phyloP scores from a whole-genome alignment of 768 basidiomycete genomes.

The Leccinum barrowsii region DNA sequence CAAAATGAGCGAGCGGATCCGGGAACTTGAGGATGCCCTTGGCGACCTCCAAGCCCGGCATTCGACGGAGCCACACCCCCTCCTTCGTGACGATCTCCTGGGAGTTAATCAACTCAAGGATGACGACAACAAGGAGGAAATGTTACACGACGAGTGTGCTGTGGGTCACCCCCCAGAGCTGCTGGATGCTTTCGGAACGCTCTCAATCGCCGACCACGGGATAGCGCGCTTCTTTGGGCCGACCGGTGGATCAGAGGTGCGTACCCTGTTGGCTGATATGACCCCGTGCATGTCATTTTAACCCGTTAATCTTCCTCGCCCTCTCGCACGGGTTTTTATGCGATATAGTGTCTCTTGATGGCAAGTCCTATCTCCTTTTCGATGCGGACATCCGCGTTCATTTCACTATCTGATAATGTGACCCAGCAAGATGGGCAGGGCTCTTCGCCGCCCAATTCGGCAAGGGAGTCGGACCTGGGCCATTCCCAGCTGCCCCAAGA shows the following conservation, averaged over 20 bases:
- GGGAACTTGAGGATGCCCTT: slow-evolving; percentile 61
- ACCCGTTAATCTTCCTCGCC: background rate
- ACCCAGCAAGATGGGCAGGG: slow-evolving; percentile 10
- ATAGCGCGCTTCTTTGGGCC: slow-evolving; percentile 64
- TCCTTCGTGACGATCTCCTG: slow-evolving; percentile 54
- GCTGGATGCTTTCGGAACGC: slow-evolving; percentile 56
- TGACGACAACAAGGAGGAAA: slow-evolving; percentile 13
- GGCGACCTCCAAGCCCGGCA: slow-evolving; percentile 45
- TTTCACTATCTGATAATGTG: slow-evolving; percentile 21
- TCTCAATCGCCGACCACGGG: slow-evolving; percentile 58
- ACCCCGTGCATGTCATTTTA: slow-evolving; percentile 1
- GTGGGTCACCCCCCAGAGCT: slow-evolving; percentile 36
- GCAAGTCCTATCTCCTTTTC: slow-evolving; percentile 16
- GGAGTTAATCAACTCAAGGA: slow-evolving; percentile 29
- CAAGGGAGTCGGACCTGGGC: slow-evolving; percentile 19
- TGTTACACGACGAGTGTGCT: slow-evolving; percentile 25
- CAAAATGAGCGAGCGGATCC: slow-evolving; percentile 50
- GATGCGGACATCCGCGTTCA: slow-evolving; percentile 3
- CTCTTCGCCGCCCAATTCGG: slow-evolving; percentile 25
- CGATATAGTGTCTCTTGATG: slow-evolving; percentile 32
- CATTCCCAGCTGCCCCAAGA: slow-evolving; percentile 31
- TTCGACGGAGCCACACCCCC: slow-evolving; percentile 55
- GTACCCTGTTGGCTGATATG: slow-evolving; percentile 17
- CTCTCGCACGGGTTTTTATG: slow-evolving; percentile 1
- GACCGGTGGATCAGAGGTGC: slow-evolving; percentile 65